Evolutionary conservation across 192 early-diverging fungal genomes (phyloP).

Genomic region (Coemansia sp.): DNA sequence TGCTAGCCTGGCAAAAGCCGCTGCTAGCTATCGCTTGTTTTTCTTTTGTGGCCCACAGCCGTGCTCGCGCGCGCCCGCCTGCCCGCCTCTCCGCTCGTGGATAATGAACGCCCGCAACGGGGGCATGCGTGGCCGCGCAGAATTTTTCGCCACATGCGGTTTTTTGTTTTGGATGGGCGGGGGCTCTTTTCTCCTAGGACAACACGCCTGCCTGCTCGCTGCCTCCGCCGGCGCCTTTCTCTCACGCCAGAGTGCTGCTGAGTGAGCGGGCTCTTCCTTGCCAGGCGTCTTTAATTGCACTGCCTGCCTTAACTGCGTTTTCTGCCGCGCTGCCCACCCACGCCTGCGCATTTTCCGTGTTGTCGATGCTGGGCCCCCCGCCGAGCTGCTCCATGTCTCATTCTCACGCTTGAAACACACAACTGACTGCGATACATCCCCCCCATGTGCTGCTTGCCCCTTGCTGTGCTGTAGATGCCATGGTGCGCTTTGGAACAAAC

Average conservation of each 20-base stretch:
- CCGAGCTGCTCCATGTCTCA: slow-evolving; percentile 1
- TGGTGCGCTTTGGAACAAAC: slow-evolving; percentile 51
- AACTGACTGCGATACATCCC: too few relatives aligned
- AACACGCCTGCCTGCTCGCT: too few relatives aligned
- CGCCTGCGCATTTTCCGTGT: slow-evolving; percentile 1
- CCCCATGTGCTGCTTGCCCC: background rate
- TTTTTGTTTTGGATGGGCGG: slow-evolving; percentile 3
- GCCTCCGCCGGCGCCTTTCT: too few relatives aligned
- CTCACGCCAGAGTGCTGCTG: background rate
- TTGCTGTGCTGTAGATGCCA: slow-evolving; percentile 35
- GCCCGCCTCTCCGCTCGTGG: background rate
- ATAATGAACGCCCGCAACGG: slow-evolving; percentile 1
- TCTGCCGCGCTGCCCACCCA: slow-evolving; percentile 4
- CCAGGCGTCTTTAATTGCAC: slow-evolving; percentile 9
- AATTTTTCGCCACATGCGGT: slow-evolving; percentile 7
- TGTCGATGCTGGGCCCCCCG: background rate
- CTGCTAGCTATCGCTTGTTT: too few relatives aligned
- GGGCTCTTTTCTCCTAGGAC: background rate
- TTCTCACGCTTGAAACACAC: slow-evolving; percentile 17
- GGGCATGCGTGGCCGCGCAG: background rate
- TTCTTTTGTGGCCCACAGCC: too few relatives aligned
- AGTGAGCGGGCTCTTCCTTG: background rate
- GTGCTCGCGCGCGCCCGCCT: background rate
- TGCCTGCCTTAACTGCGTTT: slow-evolving; percentile 11
- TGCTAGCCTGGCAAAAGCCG: too few relatives aligned